phyloP scores from a whole-genome alignment of 2,329 filamentous ascomycete genomes.

The Colletotrichum echinochloae region DNA sequence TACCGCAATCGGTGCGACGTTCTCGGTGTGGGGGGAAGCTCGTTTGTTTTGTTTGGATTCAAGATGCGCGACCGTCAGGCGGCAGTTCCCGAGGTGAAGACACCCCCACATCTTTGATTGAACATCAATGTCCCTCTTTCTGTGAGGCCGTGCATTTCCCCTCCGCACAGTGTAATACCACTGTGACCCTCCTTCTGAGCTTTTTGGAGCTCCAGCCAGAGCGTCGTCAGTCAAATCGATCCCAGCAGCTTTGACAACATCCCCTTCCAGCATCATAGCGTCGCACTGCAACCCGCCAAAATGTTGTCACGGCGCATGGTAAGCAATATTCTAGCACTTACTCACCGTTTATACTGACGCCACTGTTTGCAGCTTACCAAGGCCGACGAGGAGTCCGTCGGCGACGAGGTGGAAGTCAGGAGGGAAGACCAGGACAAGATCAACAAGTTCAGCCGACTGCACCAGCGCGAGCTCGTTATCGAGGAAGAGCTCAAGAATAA shows the following conservation, averaged over 20 bases:
- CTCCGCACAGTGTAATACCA: slow-evolving; percentile 9
- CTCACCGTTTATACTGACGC: not conserved
- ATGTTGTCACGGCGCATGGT: slow-evolving; percentile 73
- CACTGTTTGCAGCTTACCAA: slow-evolving; percentile 78
- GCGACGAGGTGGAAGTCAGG: slow-evolving; percentile 91
- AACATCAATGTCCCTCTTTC: not conserved
- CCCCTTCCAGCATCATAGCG: slow-evolving; percentile 11
- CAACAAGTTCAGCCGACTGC: slow-evolving; percentile 95
- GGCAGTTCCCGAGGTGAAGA: slow-evolving; percentile 37
- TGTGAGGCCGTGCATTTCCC: slow-evolving; percentile 11
- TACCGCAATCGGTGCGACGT: slow-evolving; percentile 19
- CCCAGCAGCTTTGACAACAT: slow-evolving; percentile 10
- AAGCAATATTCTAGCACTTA: slow-evolving; percentile 40
- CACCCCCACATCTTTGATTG: slow-evolving; percentile 4
- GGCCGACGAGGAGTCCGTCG: slow-evolving; percentile 84
- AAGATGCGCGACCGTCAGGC: slow-evolving; percentile 1
- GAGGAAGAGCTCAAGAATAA: slow-evolving; percentile 86
- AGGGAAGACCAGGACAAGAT: slow-evolving; percentile 99
- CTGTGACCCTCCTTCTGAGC: slow-evolving; percentile 40
- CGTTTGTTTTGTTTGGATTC: slow-evolving; percentile 27
- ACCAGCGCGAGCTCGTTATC: slow-evolving; percentile 83
- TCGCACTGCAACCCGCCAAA: slow-evolving; percentile 12
- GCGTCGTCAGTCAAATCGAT: not conserved
- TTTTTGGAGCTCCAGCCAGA: slow-evolving; percentile 34
- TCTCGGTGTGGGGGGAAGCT: slow-evolving; percentile 23